These are phyloP conservation scores for Pogostemon cablin DNA, from an alignment of 257 asterid genomes.

Conservation along the genomic window DNA sequence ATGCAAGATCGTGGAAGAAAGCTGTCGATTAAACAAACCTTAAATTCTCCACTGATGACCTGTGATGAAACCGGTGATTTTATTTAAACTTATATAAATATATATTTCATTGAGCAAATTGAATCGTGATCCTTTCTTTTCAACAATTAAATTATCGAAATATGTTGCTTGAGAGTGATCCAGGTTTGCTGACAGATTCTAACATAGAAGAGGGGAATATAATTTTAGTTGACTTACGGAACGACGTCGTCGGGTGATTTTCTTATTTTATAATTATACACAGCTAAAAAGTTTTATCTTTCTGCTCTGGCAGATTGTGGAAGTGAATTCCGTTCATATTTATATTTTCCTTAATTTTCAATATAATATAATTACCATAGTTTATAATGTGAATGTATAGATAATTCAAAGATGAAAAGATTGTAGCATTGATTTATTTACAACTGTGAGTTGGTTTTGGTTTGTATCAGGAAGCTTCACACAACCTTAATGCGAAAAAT, in stretches of 20 bases:
- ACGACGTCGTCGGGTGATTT: conserved; percentile 24
- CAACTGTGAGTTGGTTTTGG: no score
- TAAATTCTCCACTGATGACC: conserved; percentile 29
- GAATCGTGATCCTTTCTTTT: neutral
- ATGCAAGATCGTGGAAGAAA: conserved; percentile 35
- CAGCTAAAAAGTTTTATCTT: conserved; percentile 4
- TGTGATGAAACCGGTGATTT: conserved; percentile 1
- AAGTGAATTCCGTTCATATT: neutral
- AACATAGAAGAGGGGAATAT: conserved; percentile 13
- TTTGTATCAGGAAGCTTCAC: no score
- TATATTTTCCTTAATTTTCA: no score
- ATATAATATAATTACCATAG: no score
- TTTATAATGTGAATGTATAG: no score
- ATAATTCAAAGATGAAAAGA: no score
- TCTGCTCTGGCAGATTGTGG: neutral
- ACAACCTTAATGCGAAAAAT: no score
- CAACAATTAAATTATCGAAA: conserved; percentile 3
- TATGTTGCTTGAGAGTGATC: conserved; percentile 16
- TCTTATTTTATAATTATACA: neutral
- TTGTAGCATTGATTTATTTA: no score
- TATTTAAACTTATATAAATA: conserved; percentile 5
- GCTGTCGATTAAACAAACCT: conserved; percentile 24
- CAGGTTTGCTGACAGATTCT: conserved; percentile 34
- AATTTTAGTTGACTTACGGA: conserved; percentile 30
- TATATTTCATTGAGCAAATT: conserved; percentile 4